Evolutionary conservation across 805 yeast species (phyloP).

Genomic region (Saccharomycopsis sp.): DNA sequence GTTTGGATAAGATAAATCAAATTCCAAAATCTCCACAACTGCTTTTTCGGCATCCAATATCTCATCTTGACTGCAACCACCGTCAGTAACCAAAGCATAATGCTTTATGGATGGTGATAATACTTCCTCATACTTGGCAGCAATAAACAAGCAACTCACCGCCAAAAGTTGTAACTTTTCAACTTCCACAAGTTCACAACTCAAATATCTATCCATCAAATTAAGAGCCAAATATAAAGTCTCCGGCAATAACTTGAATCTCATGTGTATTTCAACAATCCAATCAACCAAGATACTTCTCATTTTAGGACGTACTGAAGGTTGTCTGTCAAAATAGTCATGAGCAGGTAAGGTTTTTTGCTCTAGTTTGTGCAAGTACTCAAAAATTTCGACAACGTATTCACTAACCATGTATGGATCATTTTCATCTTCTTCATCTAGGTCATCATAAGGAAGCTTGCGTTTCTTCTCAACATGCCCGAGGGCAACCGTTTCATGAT

Average conservation of each 20-base stretch:
- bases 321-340: slow-evolving; percentile 56
- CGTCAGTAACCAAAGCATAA: slow-evolving; percentile 83
- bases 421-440: slow-evolving; percentile 59
- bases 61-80: slow-evolving; percentile 71
- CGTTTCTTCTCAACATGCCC: too few relatives aligned
- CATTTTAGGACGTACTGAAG: slow-evolving; percentile 68
- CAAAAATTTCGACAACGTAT: slow-evolving; percentile 81
- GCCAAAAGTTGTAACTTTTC: slow-evolving; percentile 80
- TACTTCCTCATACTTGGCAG: slow-evolving; percentile 91
- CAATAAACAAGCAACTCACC: slow-evolving; percentile 76
- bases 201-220: slow-evolving; percentile 80
- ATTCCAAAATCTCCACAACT: slow-evolving; percentile 61
- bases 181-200: slow-evolving; percentile 62
- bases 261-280: slow-evolving; percentile 81
- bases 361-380: slow-evolving; percentile 66
- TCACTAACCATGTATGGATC: slow-evolving; percentile 90
- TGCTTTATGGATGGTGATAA: slow-evolving; percentile 77
- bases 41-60: slow-evolving; percentile 77
- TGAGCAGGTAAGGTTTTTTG: slow-evolving; percentile 62
- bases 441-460: slow-evolving; percentile 56
- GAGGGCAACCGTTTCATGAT: too few relatives aligned
- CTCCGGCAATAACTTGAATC: slow-evolving; percentile 78
- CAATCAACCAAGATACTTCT: slow-evolving; percentile 87
- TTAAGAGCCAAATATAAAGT: slow-evolving; percentile 77
- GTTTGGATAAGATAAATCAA: slow-evolving; percentile 75